phyloP scores from a whole-genome alignment of 2,329 filamentous ascomycete species.

The Ophiocordyceps camponoti-rufipedis region DNA sequence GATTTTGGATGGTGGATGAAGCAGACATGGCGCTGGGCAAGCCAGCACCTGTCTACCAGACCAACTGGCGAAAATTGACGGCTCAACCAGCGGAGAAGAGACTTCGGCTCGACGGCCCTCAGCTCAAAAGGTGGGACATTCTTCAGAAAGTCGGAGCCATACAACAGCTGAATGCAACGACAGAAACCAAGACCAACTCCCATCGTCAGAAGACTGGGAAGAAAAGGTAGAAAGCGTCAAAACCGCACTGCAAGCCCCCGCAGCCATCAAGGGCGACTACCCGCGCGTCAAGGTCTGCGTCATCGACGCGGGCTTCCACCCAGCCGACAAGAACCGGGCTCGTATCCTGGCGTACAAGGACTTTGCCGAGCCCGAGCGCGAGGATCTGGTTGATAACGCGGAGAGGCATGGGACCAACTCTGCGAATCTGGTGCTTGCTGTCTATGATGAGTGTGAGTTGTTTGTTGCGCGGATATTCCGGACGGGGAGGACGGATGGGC shows the following conservation, averaged over 20 bases:
- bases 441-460: neutral
- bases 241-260: neutral
- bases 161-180: too few species aligned
- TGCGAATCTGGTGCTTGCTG: neutral
- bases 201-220: neutral
- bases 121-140: neutral
- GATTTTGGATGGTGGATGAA: neutral
- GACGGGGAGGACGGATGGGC: neutral
- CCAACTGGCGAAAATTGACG: neutral
- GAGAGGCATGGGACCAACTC: neutral
- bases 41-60: neutral
- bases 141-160: too few species aligned
- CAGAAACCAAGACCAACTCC: too few species aligned
- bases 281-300: neutral
- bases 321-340: neutral
- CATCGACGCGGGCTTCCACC: neutral
- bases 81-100: neutral
- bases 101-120: neutral
- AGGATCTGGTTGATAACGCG: neutral
- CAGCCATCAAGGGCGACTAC: neutral
- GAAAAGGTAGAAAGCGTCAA: neutral
- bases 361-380: neutral
- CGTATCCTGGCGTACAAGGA: neutral
- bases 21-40: neutral
- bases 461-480: neutral